Conservation (phyloP, 768 basidiomycete genomes). For the Cantharellus anzutake region DNA sequence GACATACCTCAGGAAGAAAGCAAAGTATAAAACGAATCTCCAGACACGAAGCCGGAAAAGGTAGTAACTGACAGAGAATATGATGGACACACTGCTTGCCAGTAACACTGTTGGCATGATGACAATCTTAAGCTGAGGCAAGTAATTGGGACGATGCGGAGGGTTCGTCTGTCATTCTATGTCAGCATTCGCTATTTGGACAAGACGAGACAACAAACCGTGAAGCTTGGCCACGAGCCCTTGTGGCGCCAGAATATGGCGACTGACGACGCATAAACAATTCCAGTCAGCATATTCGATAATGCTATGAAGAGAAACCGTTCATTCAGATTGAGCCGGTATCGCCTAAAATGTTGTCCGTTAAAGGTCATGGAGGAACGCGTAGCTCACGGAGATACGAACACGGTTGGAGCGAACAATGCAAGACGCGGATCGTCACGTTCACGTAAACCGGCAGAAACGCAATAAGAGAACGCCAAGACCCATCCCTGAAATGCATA, state of each 20-base stretch:
- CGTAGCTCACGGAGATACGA: not conserved
- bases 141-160: not conserved
- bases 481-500: not conserved
- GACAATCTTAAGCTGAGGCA: not conserved
- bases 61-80: not conserved
- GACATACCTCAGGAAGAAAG: not conserved
- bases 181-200: not conserved
- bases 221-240: not conserved
- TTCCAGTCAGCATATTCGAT: conserved; percentile 5
- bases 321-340: conserved; percentile 8
- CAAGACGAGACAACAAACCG: not conserved
- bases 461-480: not conserved
- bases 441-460: not conserved
- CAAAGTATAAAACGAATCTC: not conserved
- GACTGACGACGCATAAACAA: conserved; percentile 3
- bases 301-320: conserved; percentile 6
- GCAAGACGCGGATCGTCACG: not conserved
- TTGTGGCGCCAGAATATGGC: not conserved
- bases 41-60: not conserved
- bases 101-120: not conserved
- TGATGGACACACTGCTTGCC: not conserved
- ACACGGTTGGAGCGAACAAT: conserved; percentile 5
- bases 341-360: not conserved
- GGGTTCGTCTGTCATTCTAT: not conserved
- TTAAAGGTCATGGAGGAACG: not conserved